Evolutionary conservation across 164 flowering plant genomes (phyloP).

Genomic region (Magnolia changhungtana): DNA sequence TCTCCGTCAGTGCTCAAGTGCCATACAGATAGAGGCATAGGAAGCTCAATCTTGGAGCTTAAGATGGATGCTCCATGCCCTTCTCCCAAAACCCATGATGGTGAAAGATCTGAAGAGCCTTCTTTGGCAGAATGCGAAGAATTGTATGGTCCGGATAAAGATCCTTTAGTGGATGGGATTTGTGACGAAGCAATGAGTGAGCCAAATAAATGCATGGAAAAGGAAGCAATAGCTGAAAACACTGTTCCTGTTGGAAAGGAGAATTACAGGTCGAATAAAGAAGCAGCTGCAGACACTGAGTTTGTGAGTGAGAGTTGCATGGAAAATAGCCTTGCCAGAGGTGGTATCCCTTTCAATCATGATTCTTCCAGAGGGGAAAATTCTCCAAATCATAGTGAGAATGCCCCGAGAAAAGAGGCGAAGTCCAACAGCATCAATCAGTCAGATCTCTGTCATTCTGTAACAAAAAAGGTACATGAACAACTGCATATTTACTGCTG

Average conservation of each 20-base stretch:
- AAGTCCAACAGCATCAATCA: slow-evolving; percentile 29
- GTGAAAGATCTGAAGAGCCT: slow-evolving; percentile 45
- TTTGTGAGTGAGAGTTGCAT: slow-evolving; percentile 17
- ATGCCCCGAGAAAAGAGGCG: slow-evolving; percentile 28
- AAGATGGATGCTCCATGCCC: slow-evolving; percentile 18
- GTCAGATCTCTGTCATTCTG: slow-evolving; percentile 29
- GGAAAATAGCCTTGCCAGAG: slow-evolving; percentile 11
- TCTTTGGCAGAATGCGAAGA: slow-evolving; percentile 77
- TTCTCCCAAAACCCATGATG: slow-evolving; percentile 21
- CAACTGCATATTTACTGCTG: neutral
- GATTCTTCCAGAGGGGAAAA: slow-evolving; percentile 28
- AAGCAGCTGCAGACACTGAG: slow-evolving; percentile 10
- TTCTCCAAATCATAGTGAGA: slow-evolving; percentile 30
- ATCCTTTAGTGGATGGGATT: slow-evolving; percentile 38
- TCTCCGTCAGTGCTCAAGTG: slow-evolving; percentile 11
- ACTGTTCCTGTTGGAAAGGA: slow-evolving; percentile 16
- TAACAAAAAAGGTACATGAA: slow-evolving; percentile 55
- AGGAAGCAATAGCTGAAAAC: slow-evolving; percentile 19
- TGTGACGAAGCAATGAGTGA: slow-evolving; percentile 20
- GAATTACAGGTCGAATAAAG: slow-evolving; percentile 13
- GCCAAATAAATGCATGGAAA: slow-evolving; percentile 13
- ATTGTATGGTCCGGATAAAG: slow-evolving; percentile 77
- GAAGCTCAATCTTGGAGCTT: slow-evolving; percentile 23
- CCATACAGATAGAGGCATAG: slow-evolving; percentile 12
- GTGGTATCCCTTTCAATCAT: slow-evolving; percentile 8